Evolutionary conservation across 441 rosid genomes (phyloP).

Genomic region (Eutrema salsugineum): DNA sequence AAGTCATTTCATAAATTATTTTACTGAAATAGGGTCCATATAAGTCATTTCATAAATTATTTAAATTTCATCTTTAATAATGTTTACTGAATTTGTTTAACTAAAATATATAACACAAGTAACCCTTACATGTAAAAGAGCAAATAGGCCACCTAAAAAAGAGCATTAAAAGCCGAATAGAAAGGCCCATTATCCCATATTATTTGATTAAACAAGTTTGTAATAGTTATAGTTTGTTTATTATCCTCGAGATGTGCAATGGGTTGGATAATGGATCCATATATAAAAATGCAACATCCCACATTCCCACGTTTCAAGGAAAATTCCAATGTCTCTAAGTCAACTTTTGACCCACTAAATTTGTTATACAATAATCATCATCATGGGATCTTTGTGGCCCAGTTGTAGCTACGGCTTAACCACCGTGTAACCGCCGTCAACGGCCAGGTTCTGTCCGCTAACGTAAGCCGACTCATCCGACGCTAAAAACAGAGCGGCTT

Average conservation of each 20-base stretch:
- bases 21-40: too few relatives aligned
- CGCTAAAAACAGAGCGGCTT: slow-evolving; percentile 76
- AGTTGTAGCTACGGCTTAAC: slow-evolving; percentile 37
- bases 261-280: slow-evolving; percentile 1
- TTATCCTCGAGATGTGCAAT: slow-evolving; percentile 24
- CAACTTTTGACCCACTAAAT: slow-evolving; percentile 26
- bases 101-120: too few relatives aligned
- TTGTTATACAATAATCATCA: background rate
- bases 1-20: too few relatives aligned
- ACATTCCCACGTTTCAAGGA: slow-evolving; percentile 24
- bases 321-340: slow-evolving; percentile 15
- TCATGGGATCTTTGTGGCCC: slow-evolving; percentile 22
- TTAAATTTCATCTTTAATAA: too few relatives aligned
- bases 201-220: background rate
- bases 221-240: background rate
- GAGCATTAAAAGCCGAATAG: background rate
- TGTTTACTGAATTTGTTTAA: too few relatives aligned
- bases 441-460: slow-evolving; percentile 74
- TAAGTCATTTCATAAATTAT: too few relatives aligned
- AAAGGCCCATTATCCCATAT: background rate
- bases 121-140: too few relatives aligned
- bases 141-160: background rate
- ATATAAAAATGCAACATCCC: slow-evolving; percentile 25
- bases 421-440: slow-evolving; percentile 82
- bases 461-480: slow-evolving; percentile 77